These are phyloP conservation scores for Trichoderma lentiforme DNA, from an alignment of 2,329 filamentous ascomycete genomes.

Conservation along the genomic window DNA sequence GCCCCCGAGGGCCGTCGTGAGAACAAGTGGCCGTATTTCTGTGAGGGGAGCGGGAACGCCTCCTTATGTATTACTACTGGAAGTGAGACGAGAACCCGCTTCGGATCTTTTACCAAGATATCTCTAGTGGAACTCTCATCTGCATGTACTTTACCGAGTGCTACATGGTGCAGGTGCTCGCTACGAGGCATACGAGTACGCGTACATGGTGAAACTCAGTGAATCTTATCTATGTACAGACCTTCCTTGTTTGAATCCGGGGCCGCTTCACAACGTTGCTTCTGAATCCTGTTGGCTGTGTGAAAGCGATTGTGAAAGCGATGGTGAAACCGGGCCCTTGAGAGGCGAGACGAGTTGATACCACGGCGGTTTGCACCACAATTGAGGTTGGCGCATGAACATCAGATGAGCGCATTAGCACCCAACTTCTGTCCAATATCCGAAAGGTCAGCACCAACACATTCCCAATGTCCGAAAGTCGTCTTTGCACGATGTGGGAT, in stretches of 20 bases:
- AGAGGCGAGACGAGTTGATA: neutral
- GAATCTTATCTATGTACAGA: neutral
- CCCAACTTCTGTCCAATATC: neutral
- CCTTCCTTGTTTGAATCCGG: neutral
- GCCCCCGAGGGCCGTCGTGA: neutral
- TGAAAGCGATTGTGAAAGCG: neutral
- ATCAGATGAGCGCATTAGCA: neutral
- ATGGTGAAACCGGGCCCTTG: too few species aligned
- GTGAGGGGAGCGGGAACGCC: neutral
- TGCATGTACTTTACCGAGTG: neutral
- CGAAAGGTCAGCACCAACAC: neutral
- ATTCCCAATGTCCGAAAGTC: neutral
- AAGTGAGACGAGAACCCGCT: neutral
- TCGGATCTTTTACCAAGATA: neutral
- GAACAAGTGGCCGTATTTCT: neutral
- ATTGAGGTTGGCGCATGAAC: neutral
- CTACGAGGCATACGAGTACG: neutral
- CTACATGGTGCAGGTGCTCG: neutral
- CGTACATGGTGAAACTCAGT: neutral
- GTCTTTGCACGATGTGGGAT: neutral
- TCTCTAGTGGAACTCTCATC: neutral
- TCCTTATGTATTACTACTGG: conserved; percentile 4
- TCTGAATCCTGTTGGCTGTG: neutral
- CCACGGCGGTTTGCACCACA: neutral
- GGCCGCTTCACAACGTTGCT: neutral